These are phyloP conservation scores for Vigna nakashimae DNA, from an alignment of 306 rosid genomes.

Conservation along the genomic window DNA sequence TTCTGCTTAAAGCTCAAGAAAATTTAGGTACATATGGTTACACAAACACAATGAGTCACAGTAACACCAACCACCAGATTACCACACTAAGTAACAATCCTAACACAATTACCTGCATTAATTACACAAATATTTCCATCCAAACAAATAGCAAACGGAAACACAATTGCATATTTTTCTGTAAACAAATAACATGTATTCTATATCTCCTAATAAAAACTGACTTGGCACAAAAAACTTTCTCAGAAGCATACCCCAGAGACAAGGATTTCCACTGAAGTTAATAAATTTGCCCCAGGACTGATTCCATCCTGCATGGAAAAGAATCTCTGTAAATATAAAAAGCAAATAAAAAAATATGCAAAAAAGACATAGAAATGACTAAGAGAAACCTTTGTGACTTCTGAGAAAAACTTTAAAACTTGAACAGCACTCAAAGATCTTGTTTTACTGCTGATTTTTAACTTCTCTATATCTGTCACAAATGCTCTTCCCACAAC, in stretches of 20 bases:
- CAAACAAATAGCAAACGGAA: constrained; percentile 27
- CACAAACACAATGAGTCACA: not conserved
- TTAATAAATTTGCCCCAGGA: constrained; percentile 93
- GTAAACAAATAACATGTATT: constrained; percentile 4
- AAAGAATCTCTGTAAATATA: constrained; percentile 38
- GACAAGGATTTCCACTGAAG: constrained; percentile 86
- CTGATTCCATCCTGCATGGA: constrained; percentile 81
- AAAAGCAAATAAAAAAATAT: constrained; percentile 29
- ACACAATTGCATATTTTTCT: constrained; percentile 16
- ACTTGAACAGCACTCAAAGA: constrained; percentile 79
- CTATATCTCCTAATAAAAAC: constrained; percentile 32
- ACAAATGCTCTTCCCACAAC: constrained; percentile 99
- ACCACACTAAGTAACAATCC: constrained; percentile 33
- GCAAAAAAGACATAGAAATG: constrained; percentile 28
- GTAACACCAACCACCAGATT: constrained; percentile 25
- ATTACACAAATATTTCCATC: constrained; percentile 26
- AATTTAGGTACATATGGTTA: constrained; percentile 5
- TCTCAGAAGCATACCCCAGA: constrained; percentile 79
- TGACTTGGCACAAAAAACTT: constrained; percentile 38
- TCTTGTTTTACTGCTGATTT: constrained; percentile 84
- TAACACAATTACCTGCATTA: constrained; percentile 10
- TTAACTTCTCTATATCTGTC: constrained; percentile 91
- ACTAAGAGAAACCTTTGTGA: constrained; percentile 70
- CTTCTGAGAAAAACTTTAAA: constrained; percentile 76
- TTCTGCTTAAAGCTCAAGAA: constrained; percentile 34